Evolutionary conservation across 805 yeast species (phyloP).

Genomic region (Kazachstania bromeliacearum): DNA sequence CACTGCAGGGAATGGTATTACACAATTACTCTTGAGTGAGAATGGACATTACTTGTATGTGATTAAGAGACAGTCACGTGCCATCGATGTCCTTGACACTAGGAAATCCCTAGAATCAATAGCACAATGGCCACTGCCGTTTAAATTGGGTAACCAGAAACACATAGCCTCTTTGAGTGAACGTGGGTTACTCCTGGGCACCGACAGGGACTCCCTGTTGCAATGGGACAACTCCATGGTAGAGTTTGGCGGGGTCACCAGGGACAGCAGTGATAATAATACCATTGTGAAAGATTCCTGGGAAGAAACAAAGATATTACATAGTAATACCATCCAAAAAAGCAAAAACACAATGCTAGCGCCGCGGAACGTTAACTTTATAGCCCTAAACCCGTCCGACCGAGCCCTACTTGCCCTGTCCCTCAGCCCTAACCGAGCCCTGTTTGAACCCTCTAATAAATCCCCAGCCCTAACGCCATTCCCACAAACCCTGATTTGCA

Average conservation of each 20-base stretch:
- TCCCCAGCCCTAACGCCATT: no score
- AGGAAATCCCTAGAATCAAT: conserved; percentile 15
- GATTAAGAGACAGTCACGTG: conserved; percentile 23
- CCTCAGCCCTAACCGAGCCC: no score
- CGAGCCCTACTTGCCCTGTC: no score
- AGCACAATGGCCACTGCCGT: conserved; percentile 17
- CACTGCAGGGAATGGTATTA: conserved; percentile 25
- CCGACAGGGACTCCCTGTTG: conserved; percentile 12
- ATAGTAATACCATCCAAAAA: no score
- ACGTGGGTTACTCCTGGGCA: conserved; percentile 21
- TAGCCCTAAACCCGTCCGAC: no score
- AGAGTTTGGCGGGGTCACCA: conserved; percentile 26
- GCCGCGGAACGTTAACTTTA: no score
- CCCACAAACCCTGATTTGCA: no score
- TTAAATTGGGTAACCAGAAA: conserved; percentile 17
- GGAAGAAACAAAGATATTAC: no score
- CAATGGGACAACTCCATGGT: conserved; percentile 20
- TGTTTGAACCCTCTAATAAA: no score
- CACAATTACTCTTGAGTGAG: conserved; percentile 30
- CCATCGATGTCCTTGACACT: conserved; percentile 30
- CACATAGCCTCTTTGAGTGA: conserved; percentile 16
- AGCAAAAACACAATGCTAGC: no score
- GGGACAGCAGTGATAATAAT: no score
- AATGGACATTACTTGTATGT: conserved; percentile 32
- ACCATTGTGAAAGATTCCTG: no score